Evolutionary conservation across 768 basidiomycete genomes (phyloP), one percentile per base, ranked within the genome.

Genomic region (Hericium alpestre): DNA sequence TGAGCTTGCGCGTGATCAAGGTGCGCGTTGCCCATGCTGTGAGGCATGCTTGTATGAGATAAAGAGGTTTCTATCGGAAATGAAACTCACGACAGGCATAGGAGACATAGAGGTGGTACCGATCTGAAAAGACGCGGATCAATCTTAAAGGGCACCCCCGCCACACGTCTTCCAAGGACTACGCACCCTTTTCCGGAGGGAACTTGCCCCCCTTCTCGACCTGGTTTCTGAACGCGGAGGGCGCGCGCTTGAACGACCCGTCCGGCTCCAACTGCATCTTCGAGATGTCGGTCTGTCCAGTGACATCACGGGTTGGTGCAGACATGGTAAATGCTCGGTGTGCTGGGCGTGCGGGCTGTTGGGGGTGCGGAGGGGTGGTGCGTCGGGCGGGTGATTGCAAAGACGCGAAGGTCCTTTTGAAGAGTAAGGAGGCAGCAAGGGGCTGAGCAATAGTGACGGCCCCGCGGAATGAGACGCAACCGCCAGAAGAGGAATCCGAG

Each of bases 11-110:
- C 3, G 87, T 76, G 63, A 98, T 96, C 60, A 96, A 74, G 4
- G 93, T 81, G 62, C 95, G 79, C 23, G 92, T 91, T 0, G 95
- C 95, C 95, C 94, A 98, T 9, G 95, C 87, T 90, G 51, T 13
- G 49, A 52, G 3, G 2, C 5, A 41, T 65, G 52, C 60, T 53
- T 32, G 20, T n/a, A 43, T 9, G 18, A 5, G 46, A 1, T 32
- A 25, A n/a, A 55, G 25, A 37, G 9, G 11, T 37, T 50, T n/a
- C 20, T 47, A 20, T 12, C 20, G 27, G 8, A 9, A 18, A 22
- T 23, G 22, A 32, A 25, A 66, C 86, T 67, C 61, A 90, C 88
- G 93, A 65, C 93, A 97, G 1, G 87, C 83, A 61, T 84, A 82
- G 4, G 87, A 88, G 57, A 96, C 89, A 64, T 90, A 95, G 62